A percentile compares a stretch with the other conserved stretches of the same genome.
Conservation (phyloP, 2,329 filamentous ascomycete species). For the Taxawa tesnikishii region DNA sequence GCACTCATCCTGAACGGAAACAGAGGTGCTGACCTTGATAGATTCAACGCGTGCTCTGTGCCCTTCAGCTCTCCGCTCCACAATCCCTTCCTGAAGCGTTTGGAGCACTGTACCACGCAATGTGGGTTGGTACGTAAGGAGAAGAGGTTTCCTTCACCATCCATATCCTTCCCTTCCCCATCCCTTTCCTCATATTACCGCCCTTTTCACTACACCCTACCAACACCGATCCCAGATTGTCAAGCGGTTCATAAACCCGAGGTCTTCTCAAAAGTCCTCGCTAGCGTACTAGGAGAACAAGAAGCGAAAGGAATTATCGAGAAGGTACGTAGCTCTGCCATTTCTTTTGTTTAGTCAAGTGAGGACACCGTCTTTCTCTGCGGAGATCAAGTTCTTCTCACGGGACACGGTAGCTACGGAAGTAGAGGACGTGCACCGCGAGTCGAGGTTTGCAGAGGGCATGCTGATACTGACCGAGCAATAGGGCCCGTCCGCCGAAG, state of each 20-base stretch:
- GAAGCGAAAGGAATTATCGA: conserved; percentile 28
- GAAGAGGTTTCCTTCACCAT: too few species aligned
- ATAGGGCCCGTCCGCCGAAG: conserved; percentile 21
- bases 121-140: too few species aligned
- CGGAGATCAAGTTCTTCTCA: too few species aligned
- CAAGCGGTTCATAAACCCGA: conserved; percentile 33
- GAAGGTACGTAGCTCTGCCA: conserved; percentile 19
- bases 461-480: neutral
- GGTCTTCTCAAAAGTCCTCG: conserved; percentile 32
- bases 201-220: too few species aligned
- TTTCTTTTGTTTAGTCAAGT: conserved; percentile 4
- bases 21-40: neutral
- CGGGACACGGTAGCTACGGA: too few species aligned
- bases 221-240: too few species aligned
- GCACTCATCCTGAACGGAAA: too few species aligned
- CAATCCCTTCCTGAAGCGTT: conserved; percentile 28
- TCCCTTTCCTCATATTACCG: too few species aligned
- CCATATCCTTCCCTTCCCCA: too few species aligned
- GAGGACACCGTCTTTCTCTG: too few species aligned
- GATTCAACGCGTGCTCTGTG: conserved; percentile 40
- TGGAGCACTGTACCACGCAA: conserved; percentile 35
- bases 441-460: neutral
- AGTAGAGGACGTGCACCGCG: neutral
- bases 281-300: conserved; percentile 31
- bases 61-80: conserved; percentile 31